Evolutionary conservation across 495 filamentous ascomycete genomes (phyloP), one percentile per base, ranked within the genome.

Genomic region (Aspergillus affinis): DNA sequence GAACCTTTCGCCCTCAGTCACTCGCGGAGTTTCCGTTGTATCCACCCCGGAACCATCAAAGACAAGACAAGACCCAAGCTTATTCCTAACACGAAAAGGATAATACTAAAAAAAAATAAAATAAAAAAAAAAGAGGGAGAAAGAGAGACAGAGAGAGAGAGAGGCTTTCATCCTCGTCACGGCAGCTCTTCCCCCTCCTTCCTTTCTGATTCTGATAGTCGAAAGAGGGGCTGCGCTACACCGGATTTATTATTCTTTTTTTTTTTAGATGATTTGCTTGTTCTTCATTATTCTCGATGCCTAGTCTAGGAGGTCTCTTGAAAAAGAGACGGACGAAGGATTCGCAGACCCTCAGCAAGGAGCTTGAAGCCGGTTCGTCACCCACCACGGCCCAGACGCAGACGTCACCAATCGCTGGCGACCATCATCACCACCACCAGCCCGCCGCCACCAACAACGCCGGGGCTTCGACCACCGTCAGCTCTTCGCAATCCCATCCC

Each of bases 301-400:
- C 75, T 72, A 79, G 69, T 59, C 67, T 80, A 72, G 78, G 78
- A 74, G 90, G 91, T 63, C 88, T 97, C 69, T 84, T 98, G 69
- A 98, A 97, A 84, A 97, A 96, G 87, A 92, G 95, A 83, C 87
- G 91, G 84, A 95, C 93, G 78, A 96, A 91, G 86, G 88, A 91
- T 73, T 80, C 77, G 68, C 75, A 78, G 65, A 73, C 73, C 70
- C 76, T 80, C 70, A 75, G 76, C 61, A 83, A 83, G 70, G 82
- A 85, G 70, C 68, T 74, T 53, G 61, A 70, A 62, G 69, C 68
- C 68, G 82, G 82, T 67, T 84, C 81, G 64, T 88, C 87, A 68
- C 82, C 87, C 57, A 78, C 79, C 26, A 73, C 73, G 54, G 66
- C 67, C 58, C 68, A 72, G 78, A 77, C 72, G 69, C 72, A 65